Evolutionary conservation across 139 green algal genomes (phyloP).

Genomic region (Bryopsis sp.): DNA sequence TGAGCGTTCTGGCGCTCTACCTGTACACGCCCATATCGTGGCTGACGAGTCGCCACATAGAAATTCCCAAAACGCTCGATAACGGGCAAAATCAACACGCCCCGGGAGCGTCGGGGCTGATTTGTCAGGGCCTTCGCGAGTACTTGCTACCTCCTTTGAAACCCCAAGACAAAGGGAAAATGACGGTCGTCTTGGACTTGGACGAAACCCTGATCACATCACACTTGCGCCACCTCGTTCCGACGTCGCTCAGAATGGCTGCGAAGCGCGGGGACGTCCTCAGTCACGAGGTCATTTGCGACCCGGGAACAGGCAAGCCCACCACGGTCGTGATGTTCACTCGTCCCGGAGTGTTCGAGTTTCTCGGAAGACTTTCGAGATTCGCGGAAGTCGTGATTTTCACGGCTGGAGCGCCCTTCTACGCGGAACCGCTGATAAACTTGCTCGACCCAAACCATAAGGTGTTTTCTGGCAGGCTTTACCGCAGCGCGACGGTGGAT

Average conservation of each 20-base stretch:
- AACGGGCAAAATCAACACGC: too few species aligned
- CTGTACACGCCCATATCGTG: neutral
- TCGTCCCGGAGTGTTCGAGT: slow-evolving; percentile 29
- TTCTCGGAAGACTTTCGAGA: slow-evolving; percentile 28
- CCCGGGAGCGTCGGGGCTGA: neutral
- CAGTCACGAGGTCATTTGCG: neutral
- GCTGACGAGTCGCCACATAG: neutral
- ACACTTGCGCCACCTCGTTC: slow-evolving; percentile 5
- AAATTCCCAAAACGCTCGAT: neutral
- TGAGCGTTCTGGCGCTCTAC: neutral
- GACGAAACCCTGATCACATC: slow-evolving; percentile 55
- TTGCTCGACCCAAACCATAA: slow-evolving; percentile 25
- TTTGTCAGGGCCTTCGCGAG: neutral
- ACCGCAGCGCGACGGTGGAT: slow-evolving; percentile 27
- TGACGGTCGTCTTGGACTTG: slow-evolving; percentile 49
- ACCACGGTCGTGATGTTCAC: neutral
- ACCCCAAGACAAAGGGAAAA: neutral
- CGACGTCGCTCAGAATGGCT: slow-evolving; percentile 18
- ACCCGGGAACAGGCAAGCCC: neutral
- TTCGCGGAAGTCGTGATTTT: slow-evolving; percentile 55
- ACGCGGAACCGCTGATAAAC: slow-evolving; percentile 36
- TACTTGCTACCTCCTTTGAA: neutral
- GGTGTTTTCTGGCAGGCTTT: slow-evolving; percentile 27
- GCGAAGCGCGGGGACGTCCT: neutral
- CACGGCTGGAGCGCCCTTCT: slow-evolving; percentile 35